A percentile compares a stretch with the other conserved stretches of the same genome.
These are phyloP conservation scores for Cladosporium sp. DNA, from an alignment of 2,329 filamentous ascomycete genomes.

Conservation along the genomic window DNA sequence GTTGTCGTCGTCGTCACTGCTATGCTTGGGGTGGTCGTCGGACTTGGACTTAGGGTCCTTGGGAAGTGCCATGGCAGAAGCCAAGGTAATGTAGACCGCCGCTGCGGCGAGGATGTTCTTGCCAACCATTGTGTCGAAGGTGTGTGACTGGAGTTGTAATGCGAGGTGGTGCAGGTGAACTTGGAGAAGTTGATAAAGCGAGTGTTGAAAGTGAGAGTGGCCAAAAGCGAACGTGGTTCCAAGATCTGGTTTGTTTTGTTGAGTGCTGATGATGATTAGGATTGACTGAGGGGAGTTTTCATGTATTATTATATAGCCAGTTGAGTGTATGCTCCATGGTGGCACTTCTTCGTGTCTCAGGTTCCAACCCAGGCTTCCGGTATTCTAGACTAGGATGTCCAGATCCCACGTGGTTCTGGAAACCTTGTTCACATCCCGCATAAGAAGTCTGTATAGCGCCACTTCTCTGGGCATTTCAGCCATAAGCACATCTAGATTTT, in stretches of 20 bases:
- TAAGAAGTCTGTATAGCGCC: slow-evolving; percentile 3
- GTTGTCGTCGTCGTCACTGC: background rate
- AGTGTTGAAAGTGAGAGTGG: background rate
- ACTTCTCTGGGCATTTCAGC: background rate
- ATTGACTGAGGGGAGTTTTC: background rate
- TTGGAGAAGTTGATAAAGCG: background rate
- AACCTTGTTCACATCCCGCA: background rate
- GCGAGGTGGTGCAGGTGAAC: background rate
- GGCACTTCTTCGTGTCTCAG: background rate
- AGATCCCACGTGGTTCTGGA: slow-evolving; percentile 9
- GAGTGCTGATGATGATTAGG: background rate
- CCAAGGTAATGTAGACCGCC: background rate
- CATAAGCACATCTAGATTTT: background rate
- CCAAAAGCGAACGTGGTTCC: background rate
- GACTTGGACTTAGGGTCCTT: background rate
- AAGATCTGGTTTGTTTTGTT: background rate
- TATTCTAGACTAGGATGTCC: background rate
- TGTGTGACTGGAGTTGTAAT: background rate
- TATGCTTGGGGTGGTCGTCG: background rate
- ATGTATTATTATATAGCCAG: background rate
- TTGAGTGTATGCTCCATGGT: background rate
- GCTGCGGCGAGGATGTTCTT: slow-evolving; percentile 4
- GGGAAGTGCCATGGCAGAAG: slow-evolving; percentile 7
- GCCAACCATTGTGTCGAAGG: slow-evolving; percentile 2
- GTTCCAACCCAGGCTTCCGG: background rate